phyloP scores from a whole-genome alignment of 495 filamentous ascomycete genomes.

The Penicillium chermesinum region DNA sequence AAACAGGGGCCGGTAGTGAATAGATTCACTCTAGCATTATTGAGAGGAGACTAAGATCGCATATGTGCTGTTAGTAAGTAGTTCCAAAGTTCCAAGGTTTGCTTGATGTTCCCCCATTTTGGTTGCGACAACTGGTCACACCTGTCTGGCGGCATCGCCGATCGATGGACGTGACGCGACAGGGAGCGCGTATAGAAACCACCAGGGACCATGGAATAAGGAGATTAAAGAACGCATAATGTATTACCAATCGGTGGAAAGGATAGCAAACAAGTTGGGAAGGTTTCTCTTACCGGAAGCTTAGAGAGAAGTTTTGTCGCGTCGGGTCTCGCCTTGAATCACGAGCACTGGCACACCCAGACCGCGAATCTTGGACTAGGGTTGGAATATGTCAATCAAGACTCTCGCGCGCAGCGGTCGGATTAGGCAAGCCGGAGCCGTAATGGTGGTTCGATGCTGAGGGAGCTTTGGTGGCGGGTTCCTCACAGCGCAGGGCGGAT shows the following conservation, averaged over 20 bases:
- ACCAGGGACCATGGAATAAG: too few relatives aligned
- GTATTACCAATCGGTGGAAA: too few relatives aligned
- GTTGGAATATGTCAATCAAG: background rate
- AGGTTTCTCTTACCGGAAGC: slow-evolving; percentile 19
- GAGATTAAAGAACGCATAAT: too few relatives aligned
- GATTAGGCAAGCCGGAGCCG: background rate
- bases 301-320: slow-evolving; percentile 17
- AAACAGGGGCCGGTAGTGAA: slow-evolving; percentile 16
- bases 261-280: background rate
- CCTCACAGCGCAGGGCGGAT: slow-evolving; percentile 15
- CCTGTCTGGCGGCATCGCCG: slow-evolving; percentile 3
- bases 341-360: background rate
- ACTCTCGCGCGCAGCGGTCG: background rate
- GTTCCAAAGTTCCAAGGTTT: slow-evolving; percentile 7
- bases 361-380: slow-evolving; percentile 1
- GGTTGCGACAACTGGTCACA: slow-evolving; percentile 12
- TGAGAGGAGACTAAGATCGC: slow-evolving; percentile 17
- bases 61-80: slow-evolving; percentile 11
- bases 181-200: slow-evolving; percentile 15
- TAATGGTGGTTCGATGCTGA: background rate
- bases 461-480: slow-evolving; percentile 7
- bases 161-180: slow-evolving; percentile 22
- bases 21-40: slow-evolving; percentile 36
- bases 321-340: slow-evolving; percentile 3
- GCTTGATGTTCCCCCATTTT: background rate